A percentile compares a stretch with the other conserved stretches of the same genome.
Evolutionary conservation across 2,329 filamentous ascomycete genomes (phyloP).

Genomic region (Trichoderma citrinoviride): DNA sequence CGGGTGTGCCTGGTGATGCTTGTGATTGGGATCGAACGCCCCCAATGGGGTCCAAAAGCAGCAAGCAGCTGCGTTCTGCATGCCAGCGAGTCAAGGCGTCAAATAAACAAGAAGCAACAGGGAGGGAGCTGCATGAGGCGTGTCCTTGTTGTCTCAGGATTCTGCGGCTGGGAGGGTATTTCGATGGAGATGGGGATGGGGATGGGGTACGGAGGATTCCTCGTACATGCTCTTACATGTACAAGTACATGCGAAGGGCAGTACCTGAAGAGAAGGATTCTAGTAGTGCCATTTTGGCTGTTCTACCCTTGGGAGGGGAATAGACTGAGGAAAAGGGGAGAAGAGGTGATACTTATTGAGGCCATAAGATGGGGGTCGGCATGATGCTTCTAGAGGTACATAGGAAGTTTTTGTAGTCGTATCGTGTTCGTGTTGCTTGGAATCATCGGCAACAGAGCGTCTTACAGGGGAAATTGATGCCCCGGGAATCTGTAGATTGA

Average conservation of each 20-base stretch:
- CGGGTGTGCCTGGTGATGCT: constrained; percentile 8
- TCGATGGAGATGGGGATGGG: no score
- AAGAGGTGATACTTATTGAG: not conserved
- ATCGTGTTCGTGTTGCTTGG: no score
- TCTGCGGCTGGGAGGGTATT: not conserved
- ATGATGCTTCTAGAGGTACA: no score
- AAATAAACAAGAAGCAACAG: not conserved
- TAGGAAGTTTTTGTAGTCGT: no score
- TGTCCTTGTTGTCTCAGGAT: constrained; percentile 1
- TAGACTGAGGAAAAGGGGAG: not conserved
- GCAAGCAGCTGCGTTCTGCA: not conserved
- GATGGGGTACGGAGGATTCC: not conserved
- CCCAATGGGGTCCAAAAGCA: not conserved
- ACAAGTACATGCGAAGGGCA: no score
- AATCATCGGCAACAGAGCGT: no score
- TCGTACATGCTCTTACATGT: not conserved
- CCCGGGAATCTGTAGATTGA: no score
- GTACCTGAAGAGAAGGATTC: not conserved
- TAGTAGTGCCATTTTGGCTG: not conserved
- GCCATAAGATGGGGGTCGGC: not conserved
- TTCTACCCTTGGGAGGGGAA: no score
- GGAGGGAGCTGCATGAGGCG: not conserved
- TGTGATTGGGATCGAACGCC: not conserved
- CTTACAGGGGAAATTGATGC: no score
- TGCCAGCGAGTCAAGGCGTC: constrained; percentile 1